These are phyloP conservation scores for Lactuca sativa DNA, from an alignment of 129 eudicot genomes.

Conservation along the genomic window DNA sequence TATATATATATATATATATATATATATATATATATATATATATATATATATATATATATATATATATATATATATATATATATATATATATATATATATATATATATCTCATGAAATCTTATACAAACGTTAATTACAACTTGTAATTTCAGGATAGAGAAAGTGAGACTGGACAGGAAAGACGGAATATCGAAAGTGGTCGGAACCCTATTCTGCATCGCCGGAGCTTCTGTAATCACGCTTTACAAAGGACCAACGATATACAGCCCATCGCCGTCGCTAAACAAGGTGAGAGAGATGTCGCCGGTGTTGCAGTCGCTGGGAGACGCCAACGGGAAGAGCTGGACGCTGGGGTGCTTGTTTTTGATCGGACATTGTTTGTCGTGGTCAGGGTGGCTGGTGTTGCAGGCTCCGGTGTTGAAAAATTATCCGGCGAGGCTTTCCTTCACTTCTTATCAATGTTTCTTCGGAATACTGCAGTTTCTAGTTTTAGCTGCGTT, in stretches of 20 bases:
- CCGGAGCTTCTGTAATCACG: conserved; percentile 95
- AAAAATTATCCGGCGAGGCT: conserved; percentile 93
- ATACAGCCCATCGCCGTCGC: conserved; percentile 67
- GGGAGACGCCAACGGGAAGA: conserved; percentile 81
- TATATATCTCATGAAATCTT: neutral
- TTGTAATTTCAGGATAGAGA: conserved; percentile 66
- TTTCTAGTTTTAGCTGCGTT: conserved; percentile 76
- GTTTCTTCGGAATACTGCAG: conserved; percentile 87
- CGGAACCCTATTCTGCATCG: conserved; percentile 77
- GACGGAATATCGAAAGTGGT: conserved; percentile 82
- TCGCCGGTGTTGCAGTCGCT: conserved; percentile 46
- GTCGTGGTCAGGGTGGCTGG: conserved; percentile 96
- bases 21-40: neutral
- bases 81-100: neutral
- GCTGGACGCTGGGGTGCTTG: conserved; percentile 91
- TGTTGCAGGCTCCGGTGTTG: conserved; percentile 81
- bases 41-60: neutral
- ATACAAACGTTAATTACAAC: neutral
- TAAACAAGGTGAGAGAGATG: conserved; percentile 30
- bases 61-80: neutral
- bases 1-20: neutral
- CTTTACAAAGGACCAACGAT: conserved; percentile 92
- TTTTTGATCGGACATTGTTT: conserved; percentile 90
- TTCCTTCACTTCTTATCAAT: conserved; percentile 87
- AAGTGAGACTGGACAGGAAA: conserved; percentile 77